These are phyloP conservation scores for Talaromyces adpressus DNA, from an alignment of 495 filamentous ascomycete species.

Conservation along the genomic window DNA sequence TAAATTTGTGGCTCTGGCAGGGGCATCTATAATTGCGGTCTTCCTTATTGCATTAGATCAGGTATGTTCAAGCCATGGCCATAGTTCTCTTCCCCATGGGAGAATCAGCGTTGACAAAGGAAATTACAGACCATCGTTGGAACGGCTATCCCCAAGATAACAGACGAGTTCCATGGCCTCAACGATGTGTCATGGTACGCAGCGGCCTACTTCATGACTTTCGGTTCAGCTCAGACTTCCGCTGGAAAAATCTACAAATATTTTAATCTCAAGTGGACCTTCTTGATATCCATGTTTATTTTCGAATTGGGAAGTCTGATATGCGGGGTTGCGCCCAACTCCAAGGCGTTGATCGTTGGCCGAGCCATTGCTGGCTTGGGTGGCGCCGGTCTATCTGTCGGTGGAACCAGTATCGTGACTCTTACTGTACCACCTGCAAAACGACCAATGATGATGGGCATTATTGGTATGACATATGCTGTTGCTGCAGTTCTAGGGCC, in stretches of 20 bases:
- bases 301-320: slow-evolving; percentile 65
- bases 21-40: slow-evolving; percentile 22
- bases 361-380: slow-evolving; percentile 65
- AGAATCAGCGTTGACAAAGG: not conserved
- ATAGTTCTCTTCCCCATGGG: not conserved
- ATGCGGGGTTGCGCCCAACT: slow-evolving; percentile 58
- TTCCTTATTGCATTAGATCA: slow-evolving; percentile 54
- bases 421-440: slow-evolving; percentile 19
- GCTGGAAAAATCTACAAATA: slow-evolving; percentile 22
- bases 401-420: slow-evolving; percentile 25
- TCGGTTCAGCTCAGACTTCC: slow-evolving; percentile 20
- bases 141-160: slow-evolving; percentile 20
- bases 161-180: slow-evolving; percentile 21
- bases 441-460: not conserved
- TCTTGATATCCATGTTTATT: slow-evolving; percentile 22
- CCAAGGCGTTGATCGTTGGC: slow-evolving; percentile 58
- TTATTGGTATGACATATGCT: slow-evolving; percentile 16
- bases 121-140: slow-evolving; percentile 10
- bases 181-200: slow-evolving; percentile 20
- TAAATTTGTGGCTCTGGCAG: not conserved
- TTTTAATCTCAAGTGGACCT: slow-evolving; percentile 20
- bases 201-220: slow-evolving; percentile 19
- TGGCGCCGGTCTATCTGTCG: slow-evolving; percentile 27
- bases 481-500: slow-evolving; percentile 67
- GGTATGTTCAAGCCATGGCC: not conserved